Evolutionary conservation across 352 stramenopile genomes (phyloP), one percentile per base, ranked within the genome.

Genomic region (Phytopythium mirpurense): DNA sequence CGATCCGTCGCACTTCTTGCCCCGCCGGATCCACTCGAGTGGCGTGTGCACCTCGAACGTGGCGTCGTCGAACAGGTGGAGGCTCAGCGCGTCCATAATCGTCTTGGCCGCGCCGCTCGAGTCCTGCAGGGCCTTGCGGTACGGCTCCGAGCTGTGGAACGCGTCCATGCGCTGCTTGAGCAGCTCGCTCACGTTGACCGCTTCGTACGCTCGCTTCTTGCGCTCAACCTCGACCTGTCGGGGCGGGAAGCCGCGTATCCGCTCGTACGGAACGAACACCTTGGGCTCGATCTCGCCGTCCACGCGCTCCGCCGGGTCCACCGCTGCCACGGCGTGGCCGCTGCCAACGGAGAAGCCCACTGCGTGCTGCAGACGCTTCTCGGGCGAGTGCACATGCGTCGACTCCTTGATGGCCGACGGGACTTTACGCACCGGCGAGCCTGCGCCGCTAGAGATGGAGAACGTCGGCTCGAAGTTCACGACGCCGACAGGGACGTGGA

Each of bases 61-160:
- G 24, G 85, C 78, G 31, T 95, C 84, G 56, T 95, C 84, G 27
- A 95, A 95, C 23, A 78, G 43, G 36, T 88, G 65, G 5, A 95
- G 59, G 24, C 65, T 77, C 36, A 95, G 56, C 3, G 51, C 68
- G 18, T 88, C 77, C 18, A 91, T 60, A 37, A 92, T 73, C 24
- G 56, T 52, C 55, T 78, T 80, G 2, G 73, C 72, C 1, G 68
- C 55, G 32, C 78, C 76, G 19, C 78, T 88, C 15, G 57, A 54
- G 46, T 88, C 73, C 27, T 64, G 62, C 6, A 63, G 42, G 1
- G 84, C 45, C 59, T 75, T 79, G 23, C 53, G 47, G 42, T 78
- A 82, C 32, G 75, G 45, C 2, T 40, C 3, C 0, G 59, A 79
- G 24, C 40, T 50, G 32, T 80, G 54, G 29, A 89, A 82, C 26